Percentiles rank a stretch among this genome's conserved stretches.
Evolutionary conservation across 148 eudicot species (phyloP).

Genomic region (Silene conica): DNA sequence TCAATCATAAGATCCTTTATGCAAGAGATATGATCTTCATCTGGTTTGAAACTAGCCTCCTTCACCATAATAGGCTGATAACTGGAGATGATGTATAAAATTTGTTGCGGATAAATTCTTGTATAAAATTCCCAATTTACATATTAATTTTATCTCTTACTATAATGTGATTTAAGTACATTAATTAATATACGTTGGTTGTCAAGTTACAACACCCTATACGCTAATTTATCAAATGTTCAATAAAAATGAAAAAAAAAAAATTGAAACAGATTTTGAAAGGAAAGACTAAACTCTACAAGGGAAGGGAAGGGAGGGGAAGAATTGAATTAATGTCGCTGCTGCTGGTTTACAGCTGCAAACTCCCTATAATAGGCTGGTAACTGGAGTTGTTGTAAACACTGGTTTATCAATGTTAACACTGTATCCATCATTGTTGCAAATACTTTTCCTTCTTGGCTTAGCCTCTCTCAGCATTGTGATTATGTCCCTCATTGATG

Average conservation of each 20-base stretch:
- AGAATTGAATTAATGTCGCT: slow-evolving; percentile 19
- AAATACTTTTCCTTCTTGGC: slow-evolving; percentile 40
- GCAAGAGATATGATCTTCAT: too few species aligned
- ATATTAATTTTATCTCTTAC: slow-evolving; percentile 1
- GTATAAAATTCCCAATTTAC: slow-evolving; percentile 13
- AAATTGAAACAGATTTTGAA: neutral
- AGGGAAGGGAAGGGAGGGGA: slow-evolving; percentile 10
- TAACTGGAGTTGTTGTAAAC: slow-evolving; percentile 36
- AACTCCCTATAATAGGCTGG: slow-evolving; percentile 28
- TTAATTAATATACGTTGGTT: slow-evolving; percentile 15
- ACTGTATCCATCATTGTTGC: slow-evolving; percentile 31
- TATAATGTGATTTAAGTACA: slow-evolving; percentile 9
- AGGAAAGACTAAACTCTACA: slow-evolving; percentile 17
- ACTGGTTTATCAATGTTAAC: slow-evolving; percentile 35
- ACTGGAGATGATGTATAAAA: too few species aligned
- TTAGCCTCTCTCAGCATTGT: slow-evolving; percentile 48
- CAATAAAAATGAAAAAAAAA: neutral
- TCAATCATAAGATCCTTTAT: too few species aligned
- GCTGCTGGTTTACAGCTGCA: slow-evolving; percentile 11
- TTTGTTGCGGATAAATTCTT: too few species aligned
- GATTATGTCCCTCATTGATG: slow-evolving; percentile 37
- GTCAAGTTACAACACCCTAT: neutral
- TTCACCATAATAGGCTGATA: too few species aligned
- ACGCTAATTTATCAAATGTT: slow-evolving; percentile 5
- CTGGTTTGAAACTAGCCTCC: too few species aligned